Conservation (phyloP, 306 rosid genomes). For the Acacia melanoxylon region DNA sequence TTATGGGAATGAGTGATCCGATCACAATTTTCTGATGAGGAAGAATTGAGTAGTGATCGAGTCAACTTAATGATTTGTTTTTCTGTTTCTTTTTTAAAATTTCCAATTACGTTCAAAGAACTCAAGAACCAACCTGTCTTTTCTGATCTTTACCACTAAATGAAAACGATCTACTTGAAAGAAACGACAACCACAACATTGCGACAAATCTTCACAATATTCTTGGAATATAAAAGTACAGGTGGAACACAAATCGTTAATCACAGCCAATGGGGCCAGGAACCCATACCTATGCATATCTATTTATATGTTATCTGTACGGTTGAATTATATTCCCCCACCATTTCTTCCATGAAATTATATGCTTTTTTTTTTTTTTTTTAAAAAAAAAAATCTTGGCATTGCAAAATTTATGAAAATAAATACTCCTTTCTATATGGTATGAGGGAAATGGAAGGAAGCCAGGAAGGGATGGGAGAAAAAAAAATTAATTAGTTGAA, state of each 20-base stretch:
- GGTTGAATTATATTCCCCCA: background rate
- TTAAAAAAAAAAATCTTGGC: background rate
- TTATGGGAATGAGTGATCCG: background rate
- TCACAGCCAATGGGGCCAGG: background rate
- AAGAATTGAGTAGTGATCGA: background rate
- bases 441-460: too few species aligned
- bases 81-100: background rate
- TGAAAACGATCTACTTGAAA: background rate
- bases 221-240: background rate
- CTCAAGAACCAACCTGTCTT: background rate
- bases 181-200: background rate
- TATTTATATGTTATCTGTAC: background rate
- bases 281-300: background rate
- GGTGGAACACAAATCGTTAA: background rate
- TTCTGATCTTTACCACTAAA: background rate
- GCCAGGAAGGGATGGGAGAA: too few species aligned
- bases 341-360: background rate
- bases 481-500: too few species aligned
- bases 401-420: background rate
- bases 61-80: background rate
- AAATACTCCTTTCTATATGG: background rate
- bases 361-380: background rate
- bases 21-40: background rate
- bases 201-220: background rate
- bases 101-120: slow-evolving; percentile 1